Conservation (phyloP, 2,329 filamentous ascomycete species). For the Sarocladium brachiariae region DNA sequence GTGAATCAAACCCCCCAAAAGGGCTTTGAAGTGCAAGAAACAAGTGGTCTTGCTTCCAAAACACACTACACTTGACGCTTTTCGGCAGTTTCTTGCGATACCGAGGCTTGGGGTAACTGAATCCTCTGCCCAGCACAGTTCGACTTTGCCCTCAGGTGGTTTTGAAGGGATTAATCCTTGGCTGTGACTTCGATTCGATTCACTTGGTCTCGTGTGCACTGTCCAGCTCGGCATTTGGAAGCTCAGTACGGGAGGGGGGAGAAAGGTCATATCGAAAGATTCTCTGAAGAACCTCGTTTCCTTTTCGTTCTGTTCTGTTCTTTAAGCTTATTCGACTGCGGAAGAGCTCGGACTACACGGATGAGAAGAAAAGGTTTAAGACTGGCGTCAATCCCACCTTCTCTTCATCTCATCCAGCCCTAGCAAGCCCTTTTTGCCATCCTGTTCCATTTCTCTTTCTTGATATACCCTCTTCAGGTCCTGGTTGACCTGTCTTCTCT, state of each 20-base stretch:
- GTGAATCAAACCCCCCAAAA: no score
- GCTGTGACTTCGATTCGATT: neutral
- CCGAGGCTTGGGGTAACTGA: no score
- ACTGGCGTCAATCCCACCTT: neutral
- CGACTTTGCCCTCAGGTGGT: no score
- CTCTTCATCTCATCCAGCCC: no score
- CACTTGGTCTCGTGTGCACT: no score
- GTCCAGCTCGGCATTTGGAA: no score
- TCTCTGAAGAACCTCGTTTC: neutral
- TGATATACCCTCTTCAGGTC: slow-evolving; percentile 4
- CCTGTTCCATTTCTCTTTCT: neutral
- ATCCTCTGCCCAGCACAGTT: no score
- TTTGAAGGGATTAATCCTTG: neutral
- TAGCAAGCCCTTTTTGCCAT: neutral
- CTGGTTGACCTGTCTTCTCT: slow-evolving; percentile 4
- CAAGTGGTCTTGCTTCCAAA: no score
- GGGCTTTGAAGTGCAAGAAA: no score
- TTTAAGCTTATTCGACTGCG: neutral
- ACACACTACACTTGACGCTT: slow-evolving; percentile 7
- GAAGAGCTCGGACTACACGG: no score
- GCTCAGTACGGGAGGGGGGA: no score
- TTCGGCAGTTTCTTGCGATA: slow-evolving; percentile 7
- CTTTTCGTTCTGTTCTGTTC: neutral
- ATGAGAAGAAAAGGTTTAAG: neutral
- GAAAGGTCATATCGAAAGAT: neutral